These are phyloP conservation scores for Dianthus caryophyllus DNA, from an alignment of 148 eudicot genomes.

Conservation along the genomic window DNA sequence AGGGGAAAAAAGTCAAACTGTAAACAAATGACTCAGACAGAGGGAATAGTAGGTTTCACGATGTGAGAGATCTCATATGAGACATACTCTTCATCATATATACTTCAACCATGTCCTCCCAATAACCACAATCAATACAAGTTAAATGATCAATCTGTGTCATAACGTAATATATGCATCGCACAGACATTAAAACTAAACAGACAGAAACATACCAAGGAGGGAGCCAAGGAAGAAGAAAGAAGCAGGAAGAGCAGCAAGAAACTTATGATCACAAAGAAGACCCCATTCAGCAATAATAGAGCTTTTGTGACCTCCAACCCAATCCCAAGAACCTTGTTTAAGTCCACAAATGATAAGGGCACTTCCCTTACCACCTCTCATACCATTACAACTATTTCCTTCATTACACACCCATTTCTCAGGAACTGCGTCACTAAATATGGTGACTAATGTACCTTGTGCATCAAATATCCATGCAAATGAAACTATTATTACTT, in stretches of 20 bases:
- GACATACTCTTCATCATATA: too few species aligned
- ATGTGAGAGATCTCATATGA: too few species aligned
- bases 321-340: conserved; percentile 32
- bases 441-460: conserved; percentile 25
- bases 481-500: conserved; percentile 27
- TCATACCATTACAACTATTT: conserved; percentile 12
- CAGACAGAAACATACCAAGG: conserved; percentile 31
- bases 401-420: conserved; percentile 21
- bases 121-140: too few species aligned
- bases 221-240: conserved; percentile 52
- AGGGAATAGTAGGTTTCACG: too few species aligned
- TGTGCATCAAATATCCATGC: conserved; percentile 36
- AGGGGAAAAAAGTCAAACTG: too few species aligned
- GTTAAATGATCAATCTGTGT: too few species aligned
- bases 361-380: conserved; percentile 9
- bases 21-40: too few species aligned
- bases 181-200: too few species aligned
- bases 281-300: conserved; percentile 53
- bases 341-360: conserved; percentile 26
- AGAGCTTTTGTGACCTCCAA: conserved; percentile 26
- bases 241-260: conserved; percentile 51
- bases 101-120: too few species aligned
- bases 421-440: conserved; percentile 28
- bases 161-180: too few species aligned
- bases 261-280: conserved; percentile 44